Percentiles rank a stretch among this genome's conserved stretches.
phyloP scores from a whole-genome alignment of 2,329 filamentous ascomycete species.

The Ceratocystis harringtonii region DNA sequence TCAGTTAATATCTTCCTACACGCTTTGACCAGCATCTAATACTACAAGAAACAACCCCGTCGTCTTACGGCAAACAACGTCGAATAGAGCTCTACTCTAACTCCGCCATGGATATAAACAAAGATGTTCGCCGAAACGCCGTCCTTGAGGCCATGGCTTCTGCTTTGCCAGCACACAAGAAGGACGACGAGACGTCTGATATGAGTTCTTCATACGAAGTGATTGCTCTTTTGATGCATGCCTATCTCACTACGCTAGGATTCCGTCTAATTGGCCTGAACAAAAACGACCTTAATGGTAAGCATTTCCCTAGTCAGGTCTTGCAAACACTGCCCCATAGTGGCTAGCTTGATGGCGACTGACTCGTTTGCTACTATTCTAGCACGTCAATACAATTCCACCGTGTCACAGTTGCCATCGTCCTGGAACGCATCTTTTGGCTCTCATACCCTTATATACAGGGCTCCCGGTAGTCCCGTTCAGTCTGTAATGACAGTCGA shows the following conservation, averaged over 20 bases:
- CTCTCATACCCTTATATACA: slow-evolving; percentile 71
- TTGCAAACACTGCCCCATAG: too few species aligned
- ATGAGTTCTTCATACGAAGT: slow-evolving; percentile 64
- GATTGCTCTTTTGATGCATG: slow-evolving; percentile 69
- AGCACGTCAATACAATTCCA: slow-evolving; percentile 40
- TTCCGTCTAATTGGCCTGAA: slow-evolving; percentile 74
- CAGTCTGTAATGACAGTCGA: slow-evolving; percentile 70
- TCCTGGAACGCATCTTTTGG: slow-evolving; percentile 66
- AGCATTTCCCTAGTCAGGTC: background rate
- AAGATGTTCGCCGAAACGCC: slow-evolving; percentile 30
- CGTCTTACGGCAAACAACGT: too few species aligned
- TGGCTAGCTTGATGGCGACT: background rate
- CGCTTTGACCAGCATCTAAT: too few species aligned
- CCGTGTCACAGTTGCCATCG: slow-evolving; percentile 49
- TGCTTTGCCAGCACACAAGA: slow-evolving; percentile 39
- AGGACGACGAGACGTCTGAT: slow-evolving; percentile 41
- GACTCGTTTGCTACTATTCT: background rate
- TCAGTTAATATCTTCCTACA: too few species aligned
- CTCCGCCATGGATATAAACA: slow-evolving; percentile 17
- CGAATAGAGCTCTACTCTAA: background rate
- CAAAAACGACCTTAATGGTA: slow-evolving; percentile 64
- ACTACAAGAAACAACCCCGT: too few species aligned
- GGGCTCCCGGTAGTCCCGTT: slow-evolving; percentile 72
- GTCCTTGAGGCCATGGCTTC: slow-evolving; percentile 44
- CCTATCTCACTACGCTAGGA: slow-evolving; percentile 63